Conservation (phyloP, 345 rosid genomes). For the Rhodomyrtus tomentosa region DNA sequence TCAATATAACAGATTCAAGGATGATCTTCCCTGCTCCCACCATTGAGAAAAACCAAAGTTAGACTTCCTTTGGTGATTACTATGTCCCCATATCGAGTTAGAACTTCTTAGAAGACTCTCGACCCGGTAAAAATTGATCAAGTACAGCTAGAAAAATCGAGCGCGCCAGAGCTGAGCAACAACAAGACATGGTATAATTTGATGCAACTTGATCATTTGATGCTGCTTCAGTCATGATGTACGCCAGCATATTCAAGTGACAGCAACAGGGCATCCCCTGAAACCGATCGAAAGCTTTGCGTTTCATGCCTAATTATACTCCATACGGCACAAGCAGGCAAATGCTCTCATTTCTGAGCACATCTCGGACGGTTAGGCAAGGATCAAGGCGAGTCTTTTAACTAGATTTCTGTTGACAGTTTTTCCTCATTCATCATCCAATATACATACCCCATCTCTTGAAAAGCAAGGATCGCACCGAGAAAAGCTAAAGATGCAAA, state of each 20-base stretch:
- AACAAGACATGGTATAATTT: background rate
- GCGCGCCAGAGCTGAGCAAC: background rate
- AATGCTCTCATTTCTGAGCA: background rate
- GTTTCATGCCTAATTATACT: background rate
- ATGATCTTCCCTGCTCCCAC: slow-evolving; percentile 59
- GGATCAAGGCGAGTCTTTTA: background rate
- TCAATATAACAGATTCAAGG: slow-evolving; percentile 48
- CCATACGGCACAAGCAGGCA: fast-evolving
- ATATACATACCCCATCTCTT: background rate
- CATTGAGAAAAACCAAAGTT: background rate
- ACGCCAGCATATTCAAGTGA: background rate
- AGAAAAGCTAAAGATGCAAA: background rate
- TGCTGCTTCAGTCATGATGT: background rate
- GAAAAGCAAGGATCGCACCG: background rate
- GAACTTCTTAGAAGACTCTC: background rate
- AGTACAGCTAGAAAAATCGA: background rate
- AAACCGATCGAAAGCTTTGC: background rate
- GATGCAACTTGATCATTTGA: background rate
- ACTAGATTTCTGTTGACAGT: background rate
- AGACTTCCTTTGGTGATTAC: background rate
- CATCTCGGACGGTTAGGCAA: background rate
- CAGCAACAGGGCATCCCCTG: background rate
- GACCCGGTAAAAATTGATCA: fast-evolving
- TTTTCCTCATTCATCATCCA: background rate
- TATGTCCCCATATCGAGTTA: background rate